Conservation (phyloP, 176 grass and related monocot species). For the Aegilops longissima region DNA sequence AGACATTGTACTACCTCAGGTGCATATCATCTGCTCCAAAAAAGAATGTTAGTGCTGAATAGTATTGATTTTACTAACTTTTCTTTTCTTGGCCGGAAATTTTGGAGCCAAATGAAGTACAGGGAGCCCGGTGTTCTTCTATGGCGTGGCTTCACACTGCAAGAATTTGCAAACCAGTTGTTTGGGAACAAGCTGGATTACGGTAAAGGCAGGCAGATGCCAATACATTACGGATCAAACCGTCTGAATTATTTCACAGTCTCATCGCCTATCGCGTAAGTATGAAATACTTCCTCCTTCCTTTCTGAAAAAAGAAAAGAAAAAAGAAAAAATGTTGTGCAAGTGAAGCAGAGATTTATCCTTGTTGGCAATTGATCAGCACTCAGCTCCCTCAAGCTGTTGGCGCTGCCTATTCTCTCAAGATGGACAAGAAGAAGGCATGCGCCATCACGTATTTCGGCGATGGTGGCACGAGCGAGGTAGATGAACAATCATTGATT, state of each 20-base stretch:
- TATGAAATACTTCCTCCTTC: slow-evolving; percentile 1
- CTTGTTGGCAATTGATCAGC: slow-evolving; percentile 42
- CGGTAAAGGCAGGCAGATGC: slow-evolving; percentile 97
- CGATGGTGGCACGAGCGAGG: slow-evolving; percentile 92
- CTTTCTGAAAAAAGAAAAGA: no score
- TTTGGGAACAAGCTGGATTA: slow-evolving; percentile 87
- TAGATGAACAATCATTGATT: slow-evolving; percentile 24
- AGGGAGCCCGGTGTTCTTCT: slow-evolving; percentile 91
- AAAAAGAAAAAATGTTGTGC: not conserved
- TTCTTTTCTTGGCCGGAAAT: slow-evolving; percentile 21
- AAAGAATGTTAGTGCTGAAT: not conserved
- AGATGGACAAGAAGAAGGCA: slow-evolving; percentile 88
- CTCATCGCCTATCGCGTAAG: slow-evolving; percentile 88
- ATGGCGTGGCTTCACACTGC: slow-evolving; percentile 90
- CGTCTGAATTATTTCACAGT: slow-evolving; percentile 92
- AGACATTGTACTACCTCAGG: slow-evolving; percentile 92
- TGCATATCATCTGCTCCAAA: slow-evolving; percentile 22
- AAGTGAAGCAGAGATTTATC: slow-evolving; percentile 6
- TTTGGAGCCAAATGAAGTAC: slow-evolving; percentile 62
- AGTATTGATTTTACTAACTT: slow-evolving; percentile 9
- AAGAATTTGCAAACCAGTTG: slow-evolving; percentile 95
- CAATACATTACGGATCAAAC: slow-evolving; percentile 89
- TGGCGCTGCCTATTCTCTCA: slow-evolving; percentile 94
- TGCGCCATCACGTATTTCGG: slow-evolving; percentile 85
- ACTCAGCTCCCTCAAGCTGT: slow-evolving; percentile 94